These are phyloP conservation scores for Orbilia ellipsospora DNA, from an alignment of 2,329 filamentous ascomycete species.

Conservation along the genomic window DNA sequence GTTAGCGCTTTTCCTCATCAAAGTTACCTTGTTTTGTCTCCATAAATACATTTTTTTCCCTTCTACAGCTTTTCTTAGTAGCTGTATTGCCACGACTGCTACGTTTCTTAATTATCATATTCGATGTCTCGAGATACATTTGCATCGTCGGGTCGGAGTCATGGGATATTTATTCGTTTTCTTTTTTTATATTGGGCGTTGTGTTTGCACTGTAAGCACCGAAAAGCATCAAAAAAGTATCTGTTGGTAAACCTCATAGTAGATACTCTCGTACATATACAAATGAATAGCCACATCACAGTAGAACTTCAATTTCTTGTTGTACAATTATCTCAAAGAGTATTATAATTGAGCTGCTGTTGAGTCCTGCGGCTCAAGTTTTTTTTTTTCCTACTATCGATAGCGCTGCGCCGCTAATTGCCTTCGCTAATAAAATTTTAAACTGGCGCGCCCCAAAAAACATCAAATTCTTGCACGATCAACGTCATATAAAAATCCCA, in stretches of 20 bases:
- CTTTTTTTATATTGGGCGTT: constrained; percentile 42
- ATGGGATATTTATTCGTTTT: constrained; percentile 25
- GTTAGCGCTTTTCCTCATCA: constrained; percentile 24
- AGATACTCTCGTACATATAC: constrained; percentile 20
- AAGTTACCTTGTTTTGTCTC: neutral
- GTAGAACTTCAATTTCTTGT: neutral
- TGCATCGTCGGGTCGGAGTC: constrained; percentile 53
- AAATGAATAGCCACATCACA: constrained; percentile 26
- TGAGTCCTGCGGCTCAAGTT: neutral
- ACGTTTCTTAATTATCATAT: constrained; percentile 50
- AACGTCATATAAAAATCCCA: constrained; percentile 31
- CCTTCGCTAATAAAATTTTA: constrained; percentile 36
- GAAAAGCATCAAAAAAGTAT: constrained; percentile 37
- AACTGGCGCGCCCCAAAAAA: constrained; percentile 16
- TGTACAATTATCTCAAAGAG: neutral
- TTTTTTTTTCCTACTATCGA: constrained; percentile 40
- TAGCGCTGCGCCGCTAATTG: constrained; percentile 35
- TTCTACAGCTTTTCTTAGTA: constrained; percentile 9
- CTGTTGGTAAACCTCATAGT: constrained; percentile 42
- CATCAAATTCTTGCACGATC: constrained; percentile 25
- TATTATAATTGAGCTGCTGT: neutral
- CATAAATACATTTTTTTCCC: neutral
- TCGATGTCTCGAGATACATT: constrained; percentile 51
- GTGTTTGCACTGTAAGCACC: constrained; percentile 37
- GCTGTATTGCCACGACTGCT: constrained; percentile 53